Base-by-base conservation (phyloP, 768 basidiomycete species). In the Amanita fuliginea region DNA sequence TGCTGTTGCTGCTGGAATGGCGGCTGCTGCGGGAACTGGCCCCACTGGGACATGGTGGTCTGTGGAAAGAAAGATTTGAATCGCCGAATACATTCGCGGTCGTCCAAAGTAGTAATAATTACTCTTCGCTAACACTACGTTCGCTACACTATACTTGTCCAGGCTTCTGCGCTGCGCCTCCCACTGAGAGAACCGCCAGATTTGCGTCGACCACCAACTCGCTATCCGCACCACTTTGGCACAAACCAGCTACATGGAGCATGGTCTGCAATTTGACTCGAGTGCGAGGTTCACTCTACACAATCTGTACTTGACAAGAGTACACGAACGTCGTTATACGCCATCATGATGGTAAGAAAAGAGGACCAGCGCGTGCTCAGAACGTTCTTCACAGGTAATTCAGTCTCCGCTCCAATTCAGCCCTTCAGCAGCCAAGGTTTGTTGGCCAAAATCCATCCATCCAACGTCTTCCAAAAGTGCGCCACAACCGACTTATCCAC, bases 401-500 rank as follows among this genome's bases (percentile, higher is more conserved):
- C 18, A 33, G 42, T 44, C 49, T 43, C 42, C 43, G 49, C 37
- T 40, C 39, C n/a, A 46, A 39, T 21, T 53, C 49, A 50, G 6
- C 49, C 49, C 34, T 64, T 70, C 62, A 85, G 74, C 45, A 93
- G 61, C 72, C 81, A 84, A 3, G 87, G 85, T 64, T 92, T 93
- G 62, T 92, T 83, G 7, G 72, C 59, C 55, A 76, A 65, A 59
- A 86, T 87, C 91, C 89, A 94, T 19, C 76, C 75, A 59, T 97
- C 95, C 18, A 98, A 69, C 18, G 77, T 78, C 59, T 91, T 86
- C 96, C 96, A 99, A 58, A 99, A 97, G 51, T 93, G 86, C 2
- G 92, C 93, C 0, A 97, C 93, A 3, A 88, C 83, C 13, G 89
- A 86, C 62, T 95, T 92, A 70, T 99, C 96, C 18, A 90, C 80